phyloP scores from a whole-genome alignment of 306 rosid species.

The Benincasa hispida region DNA sequence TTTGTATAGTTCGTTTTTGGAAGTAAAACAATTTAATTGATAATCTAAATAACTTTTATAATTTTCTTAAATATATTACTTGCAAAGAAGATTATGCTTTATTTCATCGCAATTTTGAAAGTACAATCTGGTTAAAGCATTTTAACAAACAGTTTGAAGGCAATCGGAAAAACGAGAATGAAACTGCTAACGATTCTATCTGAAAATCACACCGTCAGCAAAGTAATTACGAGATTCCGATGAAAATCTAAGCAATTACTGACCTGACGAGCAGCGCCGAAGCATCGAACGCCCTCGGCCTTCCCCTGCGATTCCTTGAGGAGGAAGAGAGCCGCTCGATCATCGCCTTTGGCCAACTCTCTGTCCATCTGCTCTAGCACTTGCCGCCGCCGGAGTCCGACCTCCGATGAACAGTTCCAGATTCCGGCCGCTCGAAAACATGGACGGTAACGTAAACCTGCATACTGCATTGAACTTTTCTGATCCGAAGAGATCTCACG shows the following conservation, averaged over 20 bases:
- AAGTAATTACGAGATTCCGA: neutral
- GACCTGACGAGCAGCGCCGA: conserved; percentile 88
- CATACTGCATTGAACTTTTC: conserved; percentile 20
- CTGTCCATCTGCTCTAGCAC: conserved; percentile 50
- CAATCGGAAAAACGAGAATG: too few relatives aligned
- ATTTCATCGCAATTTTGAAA: neutral
- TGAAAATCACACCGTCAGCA: neutral
- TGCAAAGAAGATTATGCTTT: too few relatives aligned
- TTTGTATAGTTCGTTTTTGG: too few relatives aligned
- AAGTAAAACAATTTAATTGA: too few relatives aligned
- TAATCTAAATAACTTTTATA: too few relatives aligned
- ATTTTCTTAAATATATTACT: too few relatives aligned
- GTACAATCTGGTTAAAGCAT: neutral
- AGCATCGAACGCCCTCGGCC: conserved; percentile 56
- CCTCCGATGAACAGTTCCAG: conserved; percentile 33
- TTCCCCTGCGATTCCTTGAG: conserved; percentile 61
- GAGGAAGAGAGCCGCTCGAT: conserved; percentile 53
- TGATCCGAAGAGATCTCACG: conserved; percentile 16
- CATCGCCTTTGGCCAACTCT: conserved; percentile 53
- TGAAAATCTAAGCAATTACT: neutral
- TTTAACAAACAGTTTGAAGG: neutral
- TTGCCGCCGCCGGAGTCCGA: conserved; percentile 31
- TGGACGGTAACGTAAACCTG: conserved; percentile 19
- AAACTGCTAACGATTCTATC: neutral
- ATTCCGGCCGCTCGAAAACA: conserved; percentile 9